phyloP scores from a whole-genome alignment of 2,329 filamentous ascomycete species.

The Aspergillus japonicus region DNA sequence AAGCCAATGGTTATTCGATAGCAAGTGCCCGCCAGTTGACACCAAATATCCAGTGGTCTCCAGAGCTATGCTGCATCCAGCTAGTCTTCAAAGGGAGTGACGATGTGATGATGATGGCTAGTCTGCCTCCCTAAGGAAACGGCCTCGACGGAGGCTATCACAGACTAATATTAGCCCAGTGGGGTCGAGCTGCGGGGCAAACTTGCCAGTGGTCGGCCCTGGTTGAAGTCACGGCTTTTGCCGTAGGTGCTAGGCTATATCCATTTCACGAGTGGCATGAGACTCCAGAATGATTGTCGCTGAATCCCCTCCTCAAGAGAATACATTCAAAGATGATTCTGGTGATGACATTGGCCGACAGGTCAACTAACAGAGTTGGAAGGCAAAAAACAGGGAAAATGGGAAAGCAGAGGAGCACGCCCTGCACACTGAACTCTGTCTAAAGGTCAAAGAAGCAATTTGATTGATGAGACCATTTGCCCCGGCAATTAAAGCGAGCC shows the following conservation, averaged over 20 bases:
- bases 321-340: too few species aligned
- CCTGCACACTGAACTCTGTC: too few species aligned
- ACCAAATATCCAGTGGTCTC: background rate
- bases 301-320: too few species aligned
- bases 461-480: too few species aligned
- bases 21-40: background rate
- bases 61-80: background rate
- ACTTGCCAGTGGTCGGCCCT: background rate
- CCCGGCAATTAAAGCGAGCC: background rate
- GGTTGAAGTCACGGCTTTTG: background rate
- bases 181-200: conserved; percentile 5
- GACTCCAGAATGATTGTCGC: too few species aligned
- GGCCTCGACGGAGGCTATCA: background rate
- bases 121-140: background rate
- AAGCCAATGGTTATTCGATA: background rate
- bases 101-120: background rate
- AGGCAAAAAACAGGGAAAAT: background rate
- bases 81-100: background rate
- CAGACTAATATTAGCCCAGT: background rate
- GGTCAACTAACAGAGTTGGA: background rate
- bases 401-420: background rate
- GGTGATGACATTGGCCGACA: background rate
- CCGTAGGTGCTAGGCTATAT: background rate
- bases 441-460: too few species aligned
- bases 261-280: background rate